Conservation (phyloP, 2,329 filamentous ascomycete species). For the Diaporthe ampelina region DNA sequence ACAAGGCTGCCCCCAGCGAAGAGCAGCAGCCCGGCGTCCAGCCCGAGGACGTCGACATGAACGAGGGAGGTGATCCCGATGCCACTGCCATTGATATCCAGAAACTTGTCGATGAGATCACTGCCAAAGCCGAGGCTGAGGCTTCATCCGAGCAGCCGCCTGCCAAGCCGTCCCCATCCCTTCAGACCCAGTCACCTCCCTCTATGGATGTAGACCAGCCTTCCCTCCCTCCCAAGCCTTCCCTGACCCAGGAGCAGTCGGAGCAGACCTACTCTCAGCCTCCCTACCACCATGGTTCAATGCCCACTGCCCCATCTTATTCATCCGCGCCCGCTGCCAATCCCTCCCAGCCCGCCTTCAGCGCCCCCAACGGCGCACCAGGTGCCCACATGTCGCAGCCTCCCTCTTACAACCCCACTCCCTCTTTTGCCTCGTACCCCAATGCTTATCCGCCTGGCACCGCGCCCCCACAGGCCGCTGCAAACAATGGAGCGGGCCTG, state of each 20-base stretch:
- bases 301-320: slow-evolving; percentile 39
- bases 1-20: slow-evolving; percentile 20
- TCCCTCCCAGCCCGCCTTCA: slow-evolving; percentile 36
- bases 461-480: slow-evolving; percentile 34
- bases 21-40: slow-evolving; percentile 36
- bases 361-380: slow-evolving; percentile 34
- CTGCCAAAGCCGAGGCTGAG: slow-evolving; percentile 47
- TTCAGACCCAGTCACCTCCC: slow-evolving; percentile 39
- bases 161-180: slow-evolving; percentile 40
- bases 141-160: slow-evolving; percentile 41
- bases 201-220: slow-evolving; percentile 45
- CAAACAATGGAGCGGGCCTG: slow-evolving; percentile 45
- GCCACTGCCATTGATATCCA: slow-evolving; percentile 51
- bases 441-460: slow-evolving; percentile 41
- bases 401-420: slow-evolving; percentile 35
- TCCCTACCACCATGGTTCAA: slow-evolving; percentile 41
- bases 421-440: slow-evolving; percentile 40
- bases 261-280: slow-evolving; percentile 41
- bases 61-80: slow-evolving; percentile 38
- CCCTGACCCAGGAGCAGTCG: slow-evolving; percentile 46
- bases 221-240: slow-evolving; percentile 50
- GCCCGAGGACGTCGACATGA: slow-evolving; percentile 40
- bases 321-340: slow-evolving; percentile 32
- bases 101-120: slow-evolving; percentile 54
- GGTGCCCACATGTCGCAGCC: slow-evolving; percentile 36